Evolutionary conservation across 2,329 filamentous ascomycete genomes (phyloP), one percentile per base, ranked within the genome.

Genomic region (Calonectria henricotiae): DNA sequence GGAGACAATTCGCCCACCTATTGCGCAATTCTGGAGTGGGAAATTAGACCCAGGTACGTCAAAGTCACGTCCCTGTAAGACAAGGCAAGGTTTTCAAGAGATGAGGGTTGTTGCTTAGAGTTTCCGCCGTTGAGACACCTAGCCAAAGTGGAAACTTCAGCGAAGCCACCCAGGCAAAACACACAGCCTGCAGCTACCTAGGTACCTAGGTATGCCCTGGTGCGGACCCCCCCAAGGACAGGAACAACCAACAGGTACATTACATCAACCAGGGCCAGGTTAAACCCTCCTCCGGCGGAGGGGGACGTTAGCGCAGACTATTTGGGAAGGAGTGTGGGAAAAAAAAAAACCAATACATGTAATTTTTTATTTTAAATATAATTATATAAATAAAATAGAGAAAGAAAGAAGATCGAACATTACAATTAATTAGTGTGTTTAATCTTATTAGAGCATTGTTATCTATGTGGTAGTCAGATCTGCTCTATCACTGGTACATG

Each of bases 371-470:
- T 5, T 30, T 5, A 30, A 30, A 30, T 30, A 60, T 72, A 66
- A 73, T 9, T 23, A 58, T 7, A 30, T n/a, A n/a, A 62, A 43
- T 20, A 20, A 69, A 65, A 65, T 46, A 43, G 37, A 63, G 64
- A 55, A 61, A 13, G 35, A 37, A 37, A 37, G 9, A 37, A 13
- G 3, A 37, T 44, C 35, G 20, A 39, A 23, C 37, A 54, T 37
- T 39, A 9, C 35, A 39, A 63, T 46, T 62, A 49, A 47, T 47
- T 27, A 32, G 32, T 13, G 51, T 30, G 32, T 32, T 43, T 32
- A 61, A 30, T 58, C 32, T 39, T 39, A 20, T 58, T 32, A 37
- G 27, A 30, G 27, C 27, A 30, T 7, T 30, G 32, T 30, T 6
- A 44, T 20, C 20, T 20, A 20, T 20, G 20, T 20, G 20, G 20